Evolutionary conservation across 2,329 filamentous ascomycete species (phyloP).

Genomic region (Clonostachys rosea): DNA sequence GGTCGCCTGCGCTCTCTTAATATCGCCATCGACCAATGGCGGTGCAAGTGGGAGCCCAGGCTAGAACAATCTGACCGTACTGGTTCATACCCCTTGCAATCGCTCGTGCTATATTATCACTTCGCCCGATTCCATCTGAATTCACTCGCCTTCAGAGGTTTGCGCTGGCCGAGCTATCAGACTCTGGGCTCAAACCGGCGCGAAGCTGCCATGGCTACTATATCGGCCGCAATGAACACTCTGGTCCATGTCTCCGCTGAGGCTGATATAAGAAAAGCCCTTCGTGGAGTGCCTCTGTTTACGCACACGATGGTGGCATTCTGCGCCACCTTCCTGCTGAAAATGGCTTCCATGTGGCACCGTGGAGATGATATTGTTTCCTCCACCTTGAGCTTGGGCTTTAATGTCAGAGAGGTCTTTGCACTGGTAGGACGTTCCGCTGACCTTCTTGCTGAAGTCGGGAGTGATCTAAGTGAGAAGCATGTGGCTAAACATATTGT

Average conservation of each 20-base stretch:
- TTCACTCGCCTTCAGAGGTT: constrained; percentile 6
- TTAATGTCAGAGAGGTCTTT: constrained; percentile 6
- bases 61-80: constrained; percentile 1
- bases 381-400: constrained; percentile 9
- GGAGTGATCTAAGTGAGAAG: constrained; percentile 6
- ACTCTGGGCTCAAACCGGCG: constrained; percentile 3
- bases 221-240: constrained; percentile 7
- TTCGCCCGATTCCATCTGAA: constrained; percentile 8
- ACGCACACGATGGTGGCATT: constrained; percentile 9
- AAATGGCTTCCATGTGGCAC: constrained; percentile 17
- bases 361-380: constrained; percentile 3
- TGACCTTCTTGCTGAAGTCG: constrained; percentile 4
- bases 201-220: constrained; percentile 7
- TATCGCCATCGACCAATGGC: constrained; percentile 6
- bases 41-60: constrained; percentile 4
- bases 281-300: constrained; percentile 8
- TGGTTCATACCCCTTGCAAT: constrained; percentile 3
- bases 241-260: constrained; percentile 6
- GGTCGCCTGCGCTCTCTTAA: constrained; percentile 5
- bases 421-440: constrained; percentile 3
- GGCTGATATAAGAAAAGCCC: constrained; percentile 3
- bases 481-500: constrained; percentile 9
- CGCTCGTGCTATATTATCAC: constrained; percentile 6
- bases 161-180: constrained; percentile 5
- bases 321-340: constrained; percentile 8